Conservation (phyloP, 179 eudicot genomes). For the Pouteria campechiana region DNA sequence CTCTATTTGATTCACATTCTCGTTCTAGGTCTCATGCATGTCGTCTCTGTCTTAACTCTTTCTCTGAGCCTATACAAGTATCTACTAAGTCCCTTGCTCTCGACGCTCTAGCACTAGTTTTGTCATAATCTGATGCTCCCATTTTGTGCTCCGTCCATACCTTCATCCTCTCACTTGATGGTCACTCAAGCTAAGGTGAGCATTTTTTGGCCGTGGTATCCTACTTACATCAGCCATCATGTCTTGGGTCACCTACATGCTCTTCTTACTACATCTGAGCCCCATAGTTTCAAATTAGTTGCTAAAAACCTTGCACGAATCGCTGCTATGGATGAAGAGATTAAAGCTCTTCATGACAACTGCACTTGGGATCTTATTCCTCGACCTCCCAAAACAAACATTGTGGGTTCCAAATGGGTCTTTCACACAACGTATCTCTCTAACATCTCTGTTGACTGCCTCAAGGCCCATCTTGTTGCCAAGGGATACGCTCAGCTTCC, state of each 20-base stretch:
- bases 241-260: neutral
- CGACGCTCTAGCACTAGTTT: too few species aligned
- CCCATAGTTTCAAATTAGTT: neutral
- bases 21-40: neutral
- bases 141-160: neutral
- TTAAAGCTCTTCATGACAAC: too few species aligned
- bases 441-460: neutral
- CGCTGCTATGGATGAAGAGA: neutral
- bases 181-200: neutral
- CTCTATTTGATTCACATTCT: neutral
- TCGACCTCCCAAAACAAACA: neutral
- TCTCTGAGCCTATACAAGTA: neutral
- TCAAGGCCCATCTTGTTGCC: too few species aligned
- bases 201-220: neutral
- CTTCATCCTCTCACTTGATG: neutral
- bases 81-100: neutral
- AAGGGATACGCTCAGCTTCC: neutral
- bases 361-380: neutral
- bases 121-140: too few species aligned
- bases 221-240: neutral
- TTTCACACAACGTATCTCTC: neutral
- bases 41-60: neutral
- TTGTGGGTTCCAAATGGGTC: neutral
- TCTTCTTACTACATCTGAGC: neutral
- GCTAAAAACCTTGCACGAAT: too few species aligned